Base-by-base conservation (phyloP, 495 filamentous ascomycete species). In the Poronia punctata region DNA sequence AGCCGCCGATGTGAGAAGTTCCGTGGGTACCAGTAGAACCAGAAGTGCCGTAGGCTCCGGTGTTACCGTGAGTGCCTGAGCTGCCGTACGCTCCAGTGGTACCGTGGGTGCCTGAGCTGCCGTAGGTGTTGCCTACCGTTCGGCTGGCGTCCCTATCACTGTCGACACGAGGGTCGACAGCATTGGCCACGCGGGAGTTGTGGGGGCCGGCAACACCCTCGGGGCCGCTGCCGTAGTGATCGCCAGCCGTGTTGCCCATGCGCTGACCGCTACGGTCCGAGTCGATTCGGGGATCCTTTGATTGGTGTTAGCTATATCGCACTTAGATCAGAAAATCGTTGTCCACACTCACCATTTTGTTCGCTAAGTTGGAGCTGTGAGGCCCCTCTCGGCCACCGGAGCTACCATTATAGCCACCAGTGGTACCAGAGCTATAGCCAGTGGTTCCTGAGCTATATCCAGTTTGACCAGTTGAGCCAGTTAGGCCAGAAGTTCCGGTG, bases 341-440 rank as follows among this genome's bases (percentile, higher is more conserved):
- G 12, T 3, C 20, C 18, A n/a, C 18, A 37, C 34, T 21, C 10
- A 37, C 32, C 51, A 47, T 40, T 52, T 76, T 76, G 62, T 82
- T 82, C 37, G 70, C 61, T 10, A 77, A 16, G 49, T 71, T 65
- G 35, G 67, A 75, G 37, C 49, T 50, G 60, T 78, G 76, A 5
- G 74, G 68, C 4, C 72, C 72, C 38, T 61, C 46, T n/a, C 38
- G 38, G 9, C 38, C n/a, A n/a, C n/a, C 38, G 9, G 38, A 28
- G 6, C 16, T 12, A 15, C 30, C 23, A 0, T 29, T 37, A 5
- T 17, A n/a, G 7, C 40, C 40, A 11, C 41, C 41, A 14, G 40
- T 31, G 18, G 8, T 28, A 7, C 34, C 20, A n/a, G n/a, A n/a
- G 20, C 24, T 27, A 27, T 7, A 7, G n/a, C 24, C 24, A n/a